A percentile compares a stretch with the other conserved stretches of the same genome.
phyloP scores from a whole-genome alignment of 2,329 filamentous ascomycete genomes.

The Elsinoe fawcettii region DNA sequence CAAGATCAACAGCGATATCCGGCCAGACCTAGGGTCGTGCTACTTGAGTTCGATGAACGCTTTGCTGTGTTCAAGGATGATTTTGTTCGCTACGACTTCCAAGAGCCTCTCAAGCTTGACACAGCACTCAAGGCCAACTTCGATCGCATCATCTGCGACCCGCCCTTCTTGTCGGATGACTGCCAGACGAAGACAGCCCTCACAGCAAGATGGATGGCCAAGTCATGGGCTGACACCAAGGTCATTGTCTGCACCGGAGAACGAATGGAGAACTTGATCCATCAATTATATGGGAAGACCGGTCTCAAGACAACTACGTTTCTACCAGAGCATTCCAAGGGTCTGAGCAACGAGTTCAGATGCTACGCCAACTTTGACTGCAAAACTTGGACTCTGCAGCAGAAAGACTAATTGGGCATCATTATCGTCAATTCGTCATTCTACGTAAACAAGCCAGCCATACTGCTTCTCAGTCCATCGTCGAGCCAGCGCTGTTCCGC shows the following conservation, averaged over 20 bases:
- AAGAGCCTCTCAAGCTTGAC: constrained; percentile 58
- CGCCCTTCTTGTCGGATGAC: constrained; percentile 71
- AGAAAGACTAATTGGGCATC: not conserved
- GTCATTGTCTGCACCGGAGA: constrained; percentile 71
- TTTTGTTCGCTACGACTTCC: constrained; percentile 68
- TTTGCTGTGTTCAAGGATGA: constrained; percentile 70
- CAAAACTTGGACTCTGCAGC: constrained; percentile 32
- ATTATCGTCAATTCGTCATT: constrained; percentile 38
- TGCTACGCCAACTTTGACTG: constrained; percentile 75
- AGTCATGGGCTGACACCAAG: constrained; percentile 33
- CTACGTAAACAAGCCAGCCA: constrained; percentile 54
- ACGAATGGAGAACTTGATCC: constrained; percentile 58
- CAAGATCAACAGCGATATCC: constrained; percentile 19
- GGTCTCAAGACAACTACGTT: constrained; percentile 60
- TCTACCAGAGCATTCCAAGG: constrained; percentile 60
- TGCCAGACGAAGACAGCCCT: constrained; percentile 75
- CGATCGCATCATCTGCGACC: constrained; percentile 66
- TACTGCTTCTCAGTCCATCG: constrained; percentile 49
- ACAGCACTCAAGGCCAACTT: constrained; percentile 55
- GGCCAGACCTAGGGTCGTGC: constrained; percentile 50
- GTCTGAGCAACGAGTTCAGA: constrained; percentile 71
- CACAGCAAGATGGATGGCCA: constrained; percentile 66
- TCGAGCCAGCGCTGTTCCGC: constrained; percentile 50
- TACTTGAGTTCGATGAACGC: constrained; percentile 67
- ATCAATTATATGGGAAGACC: constrained; percentile 58